A percentile compares a stretch with the other conserved stretches of the same genome.
Conservation (phyloP, 805 yeast species). For the Saturnispora gosingensis region DNA sequence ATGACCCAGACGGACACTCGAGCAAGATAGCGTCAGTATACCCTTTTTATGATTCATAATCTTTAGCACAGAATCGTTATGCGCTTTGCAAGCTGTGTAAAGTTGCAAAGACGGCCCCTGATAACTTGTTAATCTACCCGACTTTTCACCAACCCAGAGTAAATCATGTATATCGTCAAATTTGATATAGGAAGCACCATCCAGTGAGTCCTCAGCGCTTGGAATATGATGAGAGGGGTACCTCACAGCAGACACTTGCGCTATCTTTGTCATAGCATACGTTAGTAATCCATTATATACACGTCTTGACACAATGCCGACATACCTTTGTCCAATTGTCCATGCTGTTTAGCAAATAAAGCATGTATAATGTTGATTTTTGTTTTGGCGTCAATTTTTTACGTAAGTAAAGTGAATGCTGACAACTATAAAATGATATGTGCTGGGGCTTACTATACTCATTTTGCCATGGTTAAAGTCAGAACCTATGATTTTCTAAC, state of each 20-base stretch:
- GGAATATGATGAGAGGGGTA: constrained; percentile 18
- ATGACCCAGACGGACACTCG: constrained; percentile 43
- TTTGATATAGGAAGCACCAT: constrained; percentile 25
- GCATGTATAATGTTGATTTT: background rate
- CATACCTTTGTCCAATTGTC: constrained; percentile 11
- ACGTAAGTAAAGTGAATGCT: background rate
- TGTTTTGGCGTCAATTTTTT: background rate
- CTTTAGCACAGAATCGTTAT: constrained; percentile 39
- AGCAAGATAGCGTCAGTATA: constrained; percentile 45
- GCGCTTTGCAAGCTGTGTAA: constrained; percentile 52
- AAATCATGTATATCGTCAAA: constrained; percentile 73
- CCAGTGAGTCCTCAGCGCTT: constrained; percentile 14
- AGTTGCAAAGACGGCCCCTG: constrained; percentile 40
- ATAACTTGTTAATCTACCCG: constrained; percentile 38
- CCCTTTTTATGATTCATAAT: constrained; percentile 48
- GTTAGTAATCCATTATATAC: background rate
- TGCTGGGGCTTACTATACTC: background rate
- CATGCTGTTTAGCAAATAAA: constrained; percentile 1
- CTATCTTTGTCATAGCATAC: background rate
- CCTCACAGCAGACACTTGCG: constrained; percentile 8
- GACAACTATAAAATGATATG: background rate
- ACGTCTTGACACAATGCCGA: too few species aligned
- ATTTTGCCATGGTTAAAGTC: background rate
- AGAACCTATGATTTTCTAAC: background rate
- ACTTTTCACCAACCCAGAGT: constrained; percentile 75